These are phyloP conservation scores for Phlebiopsis gigantea DNA, from an alignment of 768 basidiomycete species.

Conservation along the genomic window DNA sequence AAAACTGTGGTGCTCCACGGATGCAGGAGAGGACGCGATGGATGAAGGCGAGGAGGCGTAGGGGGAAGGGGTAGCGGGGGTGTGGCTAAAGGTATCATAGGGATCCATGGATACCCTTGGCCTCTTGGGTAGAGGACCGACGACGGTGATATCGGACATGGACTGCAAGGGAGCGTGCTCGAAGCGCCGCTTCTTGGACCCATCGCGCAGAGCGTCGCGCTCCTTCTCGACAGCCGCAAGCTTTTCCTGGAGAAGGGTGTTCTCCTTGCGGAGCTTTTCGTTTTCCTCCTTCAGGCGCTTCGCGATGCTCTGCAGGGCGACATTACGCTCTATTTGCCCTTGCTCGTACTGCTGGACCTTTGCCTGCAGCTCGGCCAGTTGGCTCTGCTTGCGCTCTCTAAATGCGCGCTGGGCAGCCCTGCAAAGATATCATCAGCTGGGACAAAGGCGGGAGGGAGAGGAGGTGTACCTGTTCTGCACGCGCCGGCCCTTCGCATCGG, in stretches of 20 bases:
- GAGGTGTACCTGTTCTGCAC: slow-evolving; percentile 64
- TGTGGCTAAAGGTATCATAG: slow-evolving; percentile 13
- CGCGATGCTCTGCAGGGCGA: slow-evolving; percentile 77
- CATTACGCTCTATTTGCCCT: slow-evolving; percentile 85
- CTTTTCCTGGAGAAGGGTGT: slow-evolving; percentile 46
- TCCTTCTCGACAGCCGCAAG: slow-evolving; percentile 26
- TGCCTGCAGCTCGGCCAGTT: slow-evolving; percentile 82
- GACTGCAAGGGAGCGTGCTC: slow-evolving; percentile 42
- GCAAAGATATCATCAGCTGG: neutral
- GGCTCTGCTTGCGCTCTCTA: slow-evolving; percentile 83
- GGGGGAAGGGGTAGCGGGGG: slow-evolving; percentile 13
- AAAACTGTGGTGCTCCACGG: slow-evolving; percentile 28
- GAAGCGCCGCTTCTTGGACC: slow-evolving; percentile 50
- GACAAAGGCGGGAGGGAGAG: neutral
- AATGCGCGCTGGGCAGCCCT: slow-evolving; percentile 89
- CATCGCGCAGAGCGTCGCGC: slow-evolving; percentile 14
- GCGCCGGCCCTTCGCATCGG: slow-evolving; percentile 59
- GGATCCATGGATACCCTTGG: slow-evolving; percentile 25
- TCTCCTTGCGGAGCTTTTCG: slow-evolving; percentile 66
- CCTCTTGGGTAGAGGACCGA: slow-evolving; percentile 32
- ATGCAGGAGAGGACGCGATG: slow-evolving; percentile 46
- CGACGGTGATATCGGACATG: slow-evolving; percentile 15
- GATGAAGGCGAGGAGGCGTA: slow-evolving; percentile 23
- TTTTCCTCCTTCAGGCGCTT: slow-evolving; percentile 88
- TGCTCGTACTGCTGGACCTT: slow-evolving; percentile 82